Percentiles rank a stretch among this genome's conserved stretches.
These are phyloP conservation scores for Physcomitrium patens DNA, from an alignment of 225 moss, liverwort and hornwort genomes.

Conservation along the genomic window DNA sequence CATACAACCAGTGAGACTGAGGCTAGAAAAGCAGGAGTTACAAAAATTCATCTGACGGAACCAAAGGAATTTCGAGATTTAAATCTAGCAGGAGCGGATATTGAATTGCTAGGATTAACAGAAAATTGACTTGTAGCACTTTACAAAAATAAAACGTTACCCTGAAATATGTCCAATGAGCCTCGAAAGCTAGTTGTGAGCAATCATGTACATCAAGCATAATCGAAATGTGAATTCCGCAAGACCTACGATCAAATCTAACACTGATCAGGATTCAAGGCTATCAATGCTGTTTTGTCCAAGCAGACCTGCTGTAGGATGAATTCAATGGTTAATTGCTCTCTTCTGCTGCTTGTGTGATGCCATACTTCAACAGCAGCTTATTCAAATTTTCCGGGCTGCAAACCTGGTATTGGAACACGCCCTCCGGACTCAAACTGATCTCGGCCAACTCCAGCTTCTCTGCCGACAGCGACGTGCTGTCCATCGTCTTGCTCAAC, in stretches of 20 bases:
- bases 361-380: constrained; percentile 75
- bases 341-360: constrained; percentile 72
- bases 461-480: constrained; percentile 78
- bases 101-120: no score
- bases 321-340: constrained; percentile 29
- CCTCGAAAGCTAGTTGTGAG: constrained; percentile 3
- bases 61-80: neutral
- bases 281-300: constrained; percentile 4
- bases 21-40: neutral
- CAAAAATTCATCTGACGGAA: neutral
- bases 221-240: neutral
- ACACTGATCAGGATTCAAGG: neutral
- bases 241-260: neutral
- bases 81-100: neutral
- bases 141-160: constrained; percentile 27
- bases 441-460: constrained; percentile 88
- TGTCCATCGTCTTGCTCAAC: constrained; percentile 88
- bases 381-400: constrained; percentile 67
- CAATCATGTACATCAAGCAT: constrained; percentile 14
- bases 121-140: constrained; percentile 13
- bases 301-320: constrained; percentile 15
- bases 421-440: constrained; percentile 68
- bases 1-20: neutral
- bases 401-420: constrained; percentile 68
- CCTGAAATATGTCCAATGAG: constrained; percentile 20